Evolutionary conservation across 768 basidiomycete species (phyloP), one percentile per base, ranked within the genome.

Genomic region (Mycena leptocephala): DNA sequence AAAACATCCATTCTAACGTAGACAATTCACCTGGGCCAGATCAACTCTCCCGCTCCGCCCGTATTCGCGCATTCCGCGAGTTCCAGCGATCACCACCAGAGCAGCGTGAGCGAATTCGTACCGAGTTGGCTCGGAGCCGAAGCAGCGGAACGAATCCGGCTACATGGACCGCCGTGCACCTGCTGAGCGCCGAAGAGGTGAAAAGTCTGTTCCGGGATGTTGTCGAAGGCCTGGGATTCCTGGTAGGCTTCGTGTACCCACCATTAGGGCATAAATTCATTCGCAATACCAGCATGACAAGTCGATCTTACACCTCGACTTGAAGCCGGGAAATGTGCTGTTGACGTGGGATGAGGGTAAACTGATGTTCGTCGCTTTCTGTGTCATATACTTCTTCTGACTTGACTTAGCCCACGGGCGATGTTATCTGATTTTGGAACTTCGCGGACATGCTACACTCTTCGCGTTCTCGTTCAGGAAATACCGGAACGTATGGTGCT

Each of bases 361-460:
- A 72, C 86, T 97, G 41, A 94, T 96, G 96, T 95, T 79, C 74
- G 93, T 84, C 20, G 55, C 39, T 72, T 53, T 65, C 30, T 43
- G 41, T 28, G 18, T 7, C 11, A 24, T 56, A 61, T 72, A 9
- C 33, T 43, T 58, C 32, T 24, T 41, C 51, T 62, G 62, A 39
- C 39, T 76, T 14, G 55, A 69, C 14, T 43, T 61, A 97, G 97
- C 72, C 97, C 97, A 4, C 91, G 96, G 80, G 97, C 96, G 0
- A 96, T 99, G 95, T 88, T 99, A 22, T 96, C 96, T 2, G 97
- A 99, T 80, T 99, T 99, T 84, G 97, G 97, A 22, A 98, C 97
- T 0, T 97, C 96, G 30, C 93, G 96, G 97, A 98, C 80, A 96
- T 96, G 95, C 87, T 97, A 22, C 90, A 93, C 62, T 90, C 92